A percentile compares a stretch with the other conserved stretches of the same genome.
phyloP scores from a whole-genome alignment of 305 asterid species.

The Fraxinus albicans region DNA sequence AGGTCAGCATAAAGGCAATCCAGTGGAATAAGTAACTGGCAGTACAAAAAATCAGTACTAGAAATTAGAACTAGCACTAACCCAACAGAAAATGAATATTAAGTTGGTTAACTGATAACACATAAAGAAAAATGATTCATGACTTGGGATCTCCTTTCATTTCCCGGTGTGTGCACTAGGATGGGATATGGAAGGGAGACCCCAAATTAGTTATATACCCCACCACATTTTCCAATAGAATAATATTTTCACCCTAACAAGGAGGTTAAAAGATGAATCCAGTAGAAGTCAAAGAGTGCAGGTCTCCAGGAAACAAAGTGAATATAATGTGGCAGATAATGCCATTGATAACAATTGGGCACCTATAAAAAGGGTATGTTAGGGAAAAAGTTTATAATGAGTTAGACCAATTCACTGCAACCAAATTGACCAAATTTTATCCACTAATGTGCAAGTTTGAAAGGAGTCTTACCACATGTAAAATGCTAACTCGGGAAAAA shows the following conservation, averaged over 20 bases:
- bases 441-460: not conserved
- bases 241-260: not conserved
- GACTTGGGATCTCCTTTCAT: not conserved
- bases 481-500: not conserved
- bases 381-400: not conserved
- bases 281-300: not conserved
- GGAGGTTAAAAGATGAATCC: not conserved
- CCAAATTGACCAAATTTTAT: not conserved
- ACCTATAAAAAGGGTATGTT: not conserved
- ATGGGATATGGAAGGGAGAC: not conserved
- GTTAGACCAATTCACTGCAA: not conserved
- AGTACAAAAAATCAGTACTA: slow-evolving; percentile 19
- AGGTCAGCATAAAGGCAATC: slow-evolving; percentile 90
- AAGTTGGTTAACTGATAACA: not conserved
- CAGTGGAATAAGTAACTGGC: slow-evolving; percentile 76
- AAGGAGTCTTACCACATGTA: not conserved
- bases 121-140: not conserved
- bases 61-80: slow-evolving; percentile 14
- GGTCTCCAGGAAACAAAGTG: not conserved
- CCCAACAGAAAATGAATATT: slow-evolving; percentile 10
- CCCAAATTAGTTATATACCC: not conserved
- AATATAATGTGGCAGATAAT: not conserved
- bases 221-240: not conserved
- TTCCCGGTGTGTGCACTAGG: not conserved
- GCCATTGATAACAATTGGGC: not conserved